These are phyloP conservation scores for Penicillium sp. DNA, from an alignment of 2,329 filamentous ascomycete species.

Conservation along the genomic window DNA sequence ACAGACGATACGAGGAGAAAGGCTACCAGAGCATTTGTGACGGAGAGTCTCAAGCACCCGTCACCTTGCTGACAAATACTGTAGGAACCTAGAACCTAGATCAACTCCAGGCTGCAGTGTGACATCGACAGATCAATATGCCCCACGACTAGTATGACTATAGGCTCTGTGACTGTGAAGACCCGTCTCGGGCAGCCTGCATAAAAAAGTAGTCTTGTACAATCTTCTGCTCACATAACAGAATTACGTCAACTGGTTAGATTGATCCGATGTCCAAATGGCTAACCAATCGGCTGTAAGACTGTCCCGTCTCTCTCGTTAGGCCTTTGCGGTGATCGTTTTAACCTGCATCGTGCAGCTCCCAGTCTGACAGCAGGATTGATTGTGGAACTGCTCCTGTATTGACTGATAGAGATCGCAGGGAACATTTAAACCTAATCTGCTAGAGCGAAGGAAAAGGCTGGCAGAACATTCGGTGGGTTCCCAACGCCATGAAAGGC, in stretches of 20 bases:
- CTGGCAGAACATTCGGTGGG: neutral
- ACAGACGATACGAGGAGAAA: conserved; percentile 3
- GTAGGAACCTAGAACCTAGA: neutral
- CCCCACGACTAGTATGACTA: neutral
- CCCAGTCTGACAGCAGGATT: neutral
- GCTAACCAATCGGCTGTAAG: neutral
- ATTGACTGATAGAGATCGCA: neutral
- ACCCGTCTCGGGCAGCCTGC: neutral
- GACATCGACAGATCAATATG: neutral
- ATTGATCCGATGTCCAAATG: neutral
- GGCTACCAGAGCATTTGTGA: neutral
- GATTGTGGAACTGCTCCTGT: neutral
- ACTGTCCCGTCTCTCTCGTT: neutral
- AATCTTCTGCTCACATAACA: neutral
- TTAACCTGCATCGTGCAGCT: neutral
- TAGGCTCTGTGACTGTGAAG: neutral
- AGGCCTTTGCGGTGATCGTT: neutral
- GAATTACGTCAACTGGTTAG: neutral
- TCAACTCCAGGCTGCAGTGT: neutral
- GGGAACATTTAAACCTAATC: neutral
- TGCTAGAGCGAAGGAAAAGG: neutral
- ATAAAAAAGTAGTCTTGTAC: neutral
- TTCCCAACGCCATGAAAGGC: conserved; percentile 38
- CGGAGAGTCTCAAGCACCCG: neutral
- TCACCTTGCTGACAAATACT: neutral